Evolutionary conservation across 1,139 yeast genomes (phyloP), one percentile per base, ranked within the genome.

Genomic region (Kodamaea anthophila): DNA sequence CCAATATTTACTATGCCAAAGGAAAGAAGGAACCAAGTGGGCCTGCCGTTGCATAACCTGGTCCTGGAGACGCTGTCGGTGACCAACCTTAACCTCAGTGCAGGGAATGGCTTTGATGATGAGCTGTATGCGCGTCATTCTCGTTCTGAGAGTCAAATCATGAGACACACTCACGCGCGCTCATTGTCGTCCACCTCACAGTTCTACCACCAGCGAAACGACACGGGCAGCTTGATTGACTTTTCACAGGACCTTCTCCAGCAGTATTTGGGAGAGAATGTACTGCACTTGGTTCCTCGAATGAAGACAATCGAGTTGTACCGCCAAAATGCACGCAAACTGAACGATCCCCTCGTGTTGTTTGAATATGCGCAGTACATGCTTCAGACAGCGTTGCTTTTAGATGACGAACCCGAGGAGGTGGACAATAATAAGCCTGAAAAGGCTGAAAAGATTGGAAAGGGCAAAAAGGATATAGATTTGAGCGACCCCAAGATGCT

Each of bases 341-440:
- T 88, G 10, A 80, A 79, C 47, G 96, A 88, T 49, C 94, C 96
- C 1, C 76, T 74, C 15, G 81, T 85, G 12, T 72, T 87, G 45
- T 86, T 86, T 55, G 91, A 86, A 48, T 87, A 85, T 50, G 96
- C 96, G 1, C 94, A 87, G 56, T 85, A 83, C 52, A 80, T 84
- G 81, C 62, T 86, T 32, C 93, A 85, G 53, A 83, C 94, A 1
- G 95, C 94, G 2, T 63, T 85, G 40, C 57, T 77, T 15, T 62
- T 77, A 43, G 77, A 72, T 39, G 21, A 56, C 47, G 30, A 51
- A 48, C 11, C 26, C 18, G 27, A 18, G 15, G 21, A 15, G 12
- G 13, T 36, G 36, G 16, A 31, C 36, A 10, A 15, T 30, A n/a
- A n/a, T n/a, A n/a, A n/a, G n/a, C n/a, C n/a, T n/a, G n/a, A n/a